A percentile compares a stretch with the other conserved stretches of the same genome.
Evolutionary conservation across 1,284 basidiomycete species (phyloP).

Genomic region (Lentinula novae-zelandiae): DNA sequence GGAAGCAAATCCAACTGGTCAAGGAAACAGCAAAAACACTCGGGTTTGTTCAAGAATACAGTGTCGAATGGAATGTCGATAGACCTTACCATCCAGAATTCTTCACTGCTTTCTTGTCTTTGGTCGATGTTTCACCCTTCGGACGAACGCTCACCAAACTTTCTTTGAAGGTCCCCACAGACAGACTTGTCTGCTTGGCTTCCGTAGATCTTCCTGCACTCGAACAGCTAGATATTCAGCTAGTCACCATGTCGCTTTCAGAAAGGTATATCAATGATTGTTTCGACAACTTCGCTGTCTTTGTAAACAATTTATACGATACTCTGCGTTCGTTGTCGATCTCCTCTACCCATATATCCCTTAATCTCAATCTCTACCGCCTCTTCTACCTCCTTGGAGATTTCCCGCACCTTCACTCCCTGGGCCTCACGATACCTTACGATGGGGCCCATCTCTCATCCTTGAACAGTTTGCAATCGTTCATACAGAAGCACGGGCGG

Average conservation of each 20-base stretch:
- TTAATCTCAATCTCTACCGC: slow-evolving; percentile 32
- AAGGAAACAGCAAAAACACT: slow-evolving; percentile 27
- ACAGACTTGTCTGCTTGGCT: slow-evolving; percentile 29
- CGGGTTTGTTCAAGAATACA: slow-evolving; percentile 30
- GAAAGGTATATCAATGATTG: slow-evolving; percentile 26
- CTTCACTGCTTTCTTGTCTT: slow-evolving; percentile 30
- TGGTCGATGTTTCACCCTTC: slow-evolving; percentile 25
- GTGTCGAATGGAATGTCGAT: slow-evolving; percentile 32
- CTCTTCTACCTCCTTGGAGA: slow-evolving; percentile 32
- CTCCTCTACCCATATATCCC: slow-evolving; percentile 30
- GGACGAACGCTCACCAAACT: slow-evolving; percentile 28
- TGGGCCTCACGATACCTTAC: slow-evolving; percentile 37
- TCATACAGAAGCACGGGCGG: slow-evolving; percentile 29
- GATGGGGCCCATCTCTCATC: slow-evolving; percentile 34
- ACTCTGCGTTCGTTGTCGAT: slow-evolving; percentile 32
- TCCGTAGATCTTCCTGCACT: slow-evolving; percentile 29
- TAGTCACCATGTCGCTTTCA: slow-evolving; percentile 28
- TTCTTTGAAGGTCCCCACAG: slow-evolving; percentile 33
- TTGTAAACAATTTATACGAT: slow-evolving; percentile 31
- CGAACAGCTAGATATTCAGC: slow-evolving; percentile 28
- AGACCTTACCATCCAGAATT: slow-evolving; percentile 28
- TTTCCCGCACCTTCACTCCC: slow-evolving; percentile 31
- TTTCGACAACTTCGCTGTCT: slow-evolving; percentile 36
- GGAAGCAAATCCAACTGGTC: slow-evolving; percentile 30
- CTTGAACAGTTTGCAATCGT: slow-evolving; percentile 22